These are phyloP conservation scores for Rugonectria rugulosa DNA, from an alignment of 2,329 filamentous ascomycete genomes.

Conservation along the genomic window DNA sequence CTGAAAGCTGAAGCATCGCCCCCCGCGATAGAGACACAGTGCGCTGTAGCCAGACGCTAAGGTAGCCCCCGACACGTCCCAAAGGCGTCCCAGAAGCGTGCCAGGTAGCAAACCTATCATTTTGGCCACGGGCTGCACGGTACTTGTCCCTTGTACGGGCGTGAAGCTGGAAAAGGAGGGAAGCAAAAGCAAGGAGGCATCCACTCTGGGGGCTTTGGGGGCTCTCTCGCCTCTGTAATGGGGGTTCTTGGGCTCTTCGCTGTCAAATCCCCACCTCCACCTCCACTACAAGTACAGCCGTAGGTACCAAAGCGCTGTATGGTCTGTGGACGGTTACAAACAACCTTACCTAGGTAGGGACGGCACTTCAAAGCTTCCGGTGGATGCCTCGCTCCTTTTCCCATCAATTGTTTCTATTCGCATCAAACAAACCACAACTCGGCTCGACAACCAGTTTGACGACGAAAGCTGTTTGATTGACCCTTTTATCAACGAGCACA, in stretches of 20 bases:
- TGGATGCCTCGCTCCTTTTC: constrained; percentile 17
- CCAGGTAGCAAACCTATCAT: constrained; percentile 21
- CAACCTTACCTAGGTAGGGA: background rate
- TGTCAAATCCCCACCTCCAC: constrained; percentile 7
- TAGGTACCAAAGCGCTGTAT: background rate
- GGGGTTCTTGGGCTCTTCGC: background rate
- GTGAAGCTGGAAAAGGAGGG: constrained; percentile 8
- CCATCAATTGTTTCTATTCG: background rate
- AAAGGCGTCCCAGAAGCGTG: background rate
- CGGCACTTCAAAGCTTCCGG: constrained; percentile 10
- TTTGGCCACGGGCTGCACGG: constrained; percentile 15
- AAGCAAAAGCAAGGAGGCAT: background rate
- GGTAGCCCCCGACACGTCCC: background rate
- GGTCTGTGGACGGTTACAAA: background rate
- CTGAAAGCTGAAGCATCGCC: too few relatives aligned
- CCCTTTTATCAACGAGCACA: too few relatives aligned
- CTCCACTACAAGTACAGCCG: background rate
- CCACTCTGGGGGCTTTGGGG: constrained; percentile 1
- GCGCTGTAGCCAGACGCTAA: constrained; percentile 11
- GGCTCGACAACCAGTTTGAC: background rate
- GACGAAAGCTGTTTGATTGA: background rate
- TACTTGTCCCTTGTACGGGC: too few relatives aligned
- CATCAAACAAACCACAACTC: background rate
- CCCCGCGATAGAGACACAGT: constrained; percentile 13
- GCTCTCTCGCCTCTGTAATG: background rate